Conservation (phyloP, 1,284 basidiomycete genomes). For the Ganoderma leucocontextum region DNA sequence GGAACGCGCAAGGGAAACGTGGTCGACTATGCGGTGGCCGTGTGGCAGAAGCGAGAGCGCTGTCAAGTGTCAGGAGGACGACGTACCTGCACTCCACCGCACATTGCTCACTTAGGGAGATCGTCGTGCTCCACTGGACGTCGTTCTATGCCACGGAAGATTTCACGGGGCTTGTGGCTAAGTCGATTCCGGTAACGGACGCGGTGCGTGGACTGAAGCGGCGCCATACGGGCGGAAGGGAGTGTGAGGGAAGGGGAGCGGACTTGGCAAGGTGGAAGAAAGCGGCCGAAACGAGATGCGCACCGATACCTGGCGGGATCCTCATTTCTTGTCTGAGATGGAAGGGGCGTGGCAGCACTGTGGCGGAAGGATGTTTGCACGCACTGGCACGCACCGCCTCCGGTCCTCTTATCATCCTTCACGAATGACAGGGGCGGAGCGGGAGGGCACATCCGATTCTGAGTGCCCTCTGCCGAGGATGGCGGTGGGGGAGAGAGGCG, state of each 20-base stretch:
- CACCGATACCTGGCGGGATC: constrained; percentile 18
- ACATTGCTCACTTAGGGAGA: constrained; percentile 8
- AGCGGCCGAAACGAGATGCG: constrained; percentile 3
- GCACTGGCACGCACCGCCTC: constrained; percentile 23
- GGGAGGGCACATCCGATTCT: neutral
- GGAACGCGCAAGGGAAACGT: neutral
- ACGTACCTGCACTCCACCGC: constrained; percentile 12
- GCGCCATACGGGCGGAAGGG: neutral
- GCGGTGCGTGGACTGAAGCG: neutral
- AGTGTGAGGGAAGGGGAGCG: neutral
- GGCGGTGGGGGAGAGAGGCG: neutral
- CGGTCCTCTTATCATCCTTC: constrained; percentile 19
- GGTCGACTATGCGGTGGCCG: constrained; percentile 16
- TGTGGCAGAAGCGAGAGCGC: constrained; percentile 15
- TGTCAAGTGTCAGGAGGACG: constrained; percentile 7
- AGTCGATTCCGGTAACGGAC: neutral
- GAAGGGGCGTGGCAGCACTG: constrained; percentile 18
- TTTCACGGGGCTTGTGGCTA: constrained; percentile 4
- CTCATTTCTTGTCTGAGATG: constrained; percentile 25
- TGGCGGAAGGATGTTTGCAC: neutral
- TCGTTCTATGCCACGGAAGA: constrained; percentile 13
- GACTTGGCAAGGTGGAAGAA: neutral
- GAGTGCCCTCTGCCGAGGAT: neutral
- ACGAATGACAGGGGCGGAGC: neutral
- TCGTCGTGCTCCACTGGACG: constrained; percentile 17